A percentile compares a stretch with the other conserved stretches of the same genome.
These are phyloP conservation scores for Stenocarpella maydis DNA, from an alignment of 2,329 filamentous ascomycete genomes.

Conservation along the genomic window DNA sequence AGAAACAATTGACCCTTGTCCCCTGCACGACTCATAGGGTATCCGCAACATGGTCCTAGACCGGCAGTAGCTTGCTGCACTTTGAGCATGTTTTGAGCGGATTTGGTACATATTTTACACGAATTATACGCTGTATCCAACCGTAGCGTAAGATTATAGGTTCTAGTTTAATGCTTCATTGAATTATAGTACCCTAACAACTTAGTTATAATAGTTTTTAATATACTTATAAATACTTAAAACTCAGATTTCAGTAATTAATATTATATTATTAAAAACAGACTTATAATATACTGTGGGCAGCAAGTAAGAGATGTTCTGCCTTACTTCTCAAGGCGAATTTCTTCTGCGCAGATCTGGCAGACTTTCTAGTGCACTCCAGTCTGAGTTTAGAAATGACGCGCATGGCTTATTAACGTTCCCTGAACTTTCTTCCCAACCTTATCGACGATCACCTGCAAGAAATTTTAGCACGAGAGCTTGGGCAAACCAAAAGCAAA, in stretches of 20 bases:
- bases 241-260: too few relatives aligned
- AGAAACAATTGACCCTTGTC: background rate
- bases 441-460: background rate
- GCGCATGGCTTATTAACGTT: too few relatives aligned
- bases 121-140: background rate
- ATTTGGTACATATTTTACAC: constrained; percentile 12
- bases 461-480: background rate
- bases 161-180: too few relatives aligned
- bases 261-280: too few relatives aligned
- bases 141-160: background rate
- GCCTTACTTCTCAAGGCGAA: background rate
- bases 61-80: background rate
- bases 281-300: too few relatives aligned
- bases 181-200: too few relatives aligned
- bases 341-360: background rate
- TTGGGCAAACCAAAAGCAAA: background rate
- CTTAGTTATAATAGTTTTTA: too few relatives aligned
- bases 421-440: background rate
- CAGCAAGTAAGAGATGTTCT: background rate
- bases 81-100: constrained; percentile 26
- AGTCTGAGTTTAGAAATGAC: background rate
- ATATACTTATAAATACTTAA: too few relatives aligned
- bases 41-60: background rate
- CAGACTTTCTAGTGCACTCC: background rate
- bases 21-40: constrained; percentile 20